These are phyloP conservation scores for Lizonia empirigonia DNA, from an alignment of 2,329 filamentous ascomycete genomes.

Conservation along the genomic window DNA sequence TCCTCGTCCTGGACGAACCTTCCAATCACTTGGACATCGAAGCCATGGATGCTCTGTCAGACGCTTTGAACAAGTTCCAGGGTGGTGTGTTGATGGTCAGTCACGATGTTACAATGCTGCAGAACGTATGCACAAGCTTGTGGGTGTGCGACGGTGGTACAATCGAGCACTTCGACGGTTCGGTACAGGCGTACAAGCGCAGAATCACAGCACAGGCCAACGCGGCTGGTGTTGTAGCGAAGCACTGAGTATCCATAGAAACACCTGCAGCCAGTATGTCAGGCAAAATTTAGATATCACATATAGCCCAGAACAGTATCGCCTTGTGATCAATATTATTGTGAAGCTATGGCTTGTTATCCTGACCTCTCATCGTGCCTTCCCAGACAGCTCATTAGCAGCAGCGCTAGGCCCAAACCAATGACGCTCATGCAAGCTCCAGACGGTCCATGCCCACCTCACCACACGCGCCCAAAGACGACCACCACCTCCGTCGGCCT, in stretches of 20 bases:
- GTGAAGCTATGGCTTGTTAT: slow-evolving; percentile 9
- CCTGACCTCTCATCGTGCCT: slow-evolving; percentile 15
- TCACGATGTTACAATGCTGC: slow-evolving; percentile 98
- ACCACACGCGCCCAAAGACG: slow-evolving; percentile 24
- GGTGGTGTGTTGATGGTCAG: slow-evolving; percentile 98
- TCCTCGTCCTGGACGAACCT: slow-evolving; percentile 96
- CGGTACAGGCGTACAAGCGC: slow-evolving; percentile 98
- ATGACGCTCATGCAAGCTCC: slow-evolving; percentile 20
- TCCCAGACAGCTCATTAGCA: slow-evolving; percentile 15
- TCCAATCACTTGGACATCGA: slow-evolving; percentile 99
- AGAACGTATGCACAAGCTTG: slow-evolving; percentile 90
- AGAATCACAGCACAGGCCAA: slow-evolving; percentile 89
- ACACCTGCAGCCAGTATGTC: background rate
- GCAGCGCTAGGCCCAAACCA: slow-evolving; percentile 30
- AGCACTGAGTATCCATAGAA: slow-evolving; percentile 40
- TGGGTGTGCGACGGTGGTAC: slow-evolving; percentile 97
- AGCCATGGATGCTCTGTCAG: slow-evolving; percentile 93
- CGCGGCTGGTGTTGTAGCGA: slow-evolving; percentile 80
- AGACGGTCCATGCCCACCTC: slow-evolving; percentile 22
- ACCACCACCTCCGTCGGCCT: slow-evolving; percentile 14
- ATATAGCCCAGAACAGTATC: too few species aligned
- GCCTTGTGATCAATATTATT: too few species aligned
- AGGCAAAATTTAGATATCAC: too few species aligned
- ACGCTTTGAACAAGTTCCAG: slow-evolving; percentile 83
- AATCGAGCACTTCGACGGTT: slow-evolving; percentile 94